Evolutionary conservation across 2,329 filamentous ascomycete species (phyloP).

Genomic region (Calonectria montana): DNA sequence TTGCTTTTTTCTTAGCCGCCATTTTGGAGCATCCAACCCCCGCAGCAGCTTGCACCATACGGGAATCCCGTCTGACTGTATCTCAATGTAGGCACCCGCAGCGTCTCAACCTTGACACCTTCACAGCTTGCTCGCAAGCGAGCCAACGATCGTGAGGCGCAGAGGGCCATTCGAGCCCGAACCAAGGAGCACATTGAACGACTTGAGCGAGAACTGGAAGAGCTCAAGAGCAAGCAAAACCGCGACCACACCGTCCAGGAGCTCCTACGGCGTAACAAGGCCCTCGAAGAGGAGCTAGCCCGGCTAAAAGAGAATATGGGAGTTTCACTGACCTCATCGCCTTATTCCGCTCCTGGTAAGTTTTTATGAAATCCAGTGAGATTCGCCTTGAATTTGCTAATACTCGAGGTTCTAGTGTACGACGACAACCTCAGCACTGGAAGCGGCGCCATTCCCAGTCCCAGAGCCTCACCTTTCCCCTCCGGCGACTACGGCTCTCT

Average conservation of each 20-base stretch:
- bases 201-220: conserved; percentile 79
- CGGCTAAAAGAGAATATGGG: conserved; percentile 59
- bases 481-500: conserved; percentile 57
- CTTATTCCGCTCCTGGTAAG: conserved; percentile 57
- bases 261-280: conserved; percentile 63
- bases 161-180: conserved; percentile 86
- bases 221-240: conserved; percentile 67
- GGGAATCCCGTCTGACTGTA: background rate
- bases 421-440: conserved; percentile 54
- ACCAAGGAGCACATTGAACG: conserved; percentile 88
- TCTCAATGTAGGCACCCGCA: conserved; percentile 69
- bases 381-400: conserved; percentile 25
- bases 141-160: conserved; percentile 91
- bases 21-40: background rate
- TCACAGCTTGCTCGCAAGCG: conserved; percentile 91
- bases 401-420: conserved; percentile 46
- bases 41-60: background rate
- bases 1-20: conserved; percentile 3
- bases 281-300: conserved; percentile 64
- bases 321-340: conserved; percentile 53
- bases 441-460: conserved; percentile 55
- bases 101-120: conserved; percentile 87
- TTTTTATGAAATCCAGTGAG: background rate
- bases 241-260: conserved; percentile 64
- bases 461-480: conserved; percentile 59